Evolutionary conservation across 257 asterid species (phyloP), one percentile per base, ranked within the genome.

Genomic region (Solanum sitiens): DNA sequence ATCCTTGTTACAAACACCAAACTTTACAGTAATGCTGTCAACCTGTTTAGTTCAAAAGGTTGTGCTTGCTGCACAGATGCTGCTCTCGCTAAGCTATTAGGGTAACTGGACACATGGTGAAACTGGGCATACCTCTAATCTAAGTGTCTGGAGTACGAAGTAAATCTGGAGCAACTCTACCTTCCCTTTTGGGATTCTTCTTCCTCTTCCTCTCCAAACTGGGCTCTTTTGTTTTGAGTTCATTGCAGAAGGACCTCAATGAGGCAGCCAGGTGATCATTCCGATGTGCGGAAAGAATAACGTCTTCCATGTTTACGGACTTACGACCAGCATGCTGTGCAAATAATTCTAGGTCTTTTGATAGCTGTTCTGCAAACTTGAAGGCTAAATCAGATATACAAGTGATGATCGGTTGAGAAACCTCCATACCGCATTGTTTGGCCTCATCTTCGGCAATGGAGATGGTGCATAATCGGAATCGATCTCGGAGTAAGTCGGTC

Each of bases 251-350:
- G 86, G 96, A 92, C 90, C 98, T 97, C 92, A 97, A 89, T 37
- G 93, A 89, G 80, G 92, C 90, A 82, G 98, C 92, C 73, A 97
- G 91, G 88, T 97, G 94, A 84, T 92, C 93, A 83, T 96, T 97
- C n/a, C 98, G 94, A 90, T 97, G 99, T 4, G 96, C 99, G 59
- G 95, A 90, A 88, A 96, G 98, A 68, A 97, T 93, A 91, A 97
- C 99, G 87, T 97, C 99, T 86, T 97, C 98, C 98, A 94, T 96
- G 92, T 93, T 97, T 83, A 94, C 98, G n/a, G 93, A 92, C 95
- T 97, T 97, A 74, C 98, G 98, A 80, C 97, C 93, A 20, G 91
- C 98, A 89, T 95, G 99, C 89, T 93, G 96, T 7, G 99, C 92
- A 89, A 96, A 97, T 92, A 96, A 89, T 85, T 94, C 99, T 65